These are phyloP conservation scores for Trichosporon coremiiforme DNA, from an alignment of 1,284 basidiomycete genomes.

Conservation along the genomic window DNA sequence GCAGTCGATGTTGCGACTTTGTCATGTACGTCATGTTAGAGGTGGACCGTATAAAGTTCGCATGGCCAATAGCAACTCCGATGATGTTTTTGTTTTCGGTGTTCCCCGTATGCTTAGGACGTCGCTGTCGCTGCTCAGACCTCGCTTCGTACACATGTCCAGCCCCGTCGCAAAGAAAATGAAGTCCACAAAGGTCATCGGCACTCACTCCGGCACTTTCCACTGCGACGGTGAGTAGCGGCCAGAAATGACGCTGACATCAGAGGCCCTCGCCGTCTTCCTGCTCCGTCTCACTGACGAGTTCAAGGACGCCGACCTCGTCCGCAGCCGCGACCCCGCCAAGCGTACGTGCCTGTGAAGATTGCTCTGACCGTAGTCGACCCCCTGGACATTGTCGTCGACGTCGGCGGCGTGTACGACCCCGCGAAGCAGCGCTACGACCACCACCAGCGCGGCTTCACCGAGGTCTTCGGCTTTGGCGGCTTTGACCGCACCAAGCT, in stretches of 20 bases:
- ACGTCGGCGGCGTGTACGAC: conserved; percentile 93
- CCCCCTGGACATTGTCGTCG: conserved; percentile 92
- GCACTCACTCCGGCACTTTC: conserved; percentile 93
- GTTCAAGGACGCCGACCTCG: conserved; percentile 75
- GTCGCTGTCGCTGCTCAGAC: background rate
- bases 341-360: conserved; percentile 56
- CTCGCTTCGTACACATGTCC: conserved; percentile 35
- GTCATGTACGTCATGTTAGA: background rate
- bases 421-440: conserved; percentile 78
- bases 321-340: conserved; percentile 77
- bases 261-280: conserved; percentile 61
- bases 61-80: background rate
- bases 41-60: background rate
- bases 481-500: conserved; percentile 71
- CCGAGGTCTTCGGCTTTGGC: conserved; percentile 82
- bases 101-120: background rate
- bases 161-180: conserved; percentile 48
- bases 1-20: background rate
- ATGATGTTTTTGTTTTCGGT: conserved; percentile 16
- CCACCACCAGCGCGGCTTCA: conserved; percentile 94
- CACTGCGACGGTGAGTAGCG: conserved; percentile 85
- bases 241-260: conserved; percentile 14
- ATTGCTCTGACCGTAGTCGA: conserved; percentile 60
- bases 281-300: conserved; percentile 76
- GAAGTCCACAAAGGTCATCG: conserved; percentile 63